Base-by-base conservation (phyloP, 2,329 filamentous ascomycete species). In the Stagonosporopsis vannaccii region DNA sequence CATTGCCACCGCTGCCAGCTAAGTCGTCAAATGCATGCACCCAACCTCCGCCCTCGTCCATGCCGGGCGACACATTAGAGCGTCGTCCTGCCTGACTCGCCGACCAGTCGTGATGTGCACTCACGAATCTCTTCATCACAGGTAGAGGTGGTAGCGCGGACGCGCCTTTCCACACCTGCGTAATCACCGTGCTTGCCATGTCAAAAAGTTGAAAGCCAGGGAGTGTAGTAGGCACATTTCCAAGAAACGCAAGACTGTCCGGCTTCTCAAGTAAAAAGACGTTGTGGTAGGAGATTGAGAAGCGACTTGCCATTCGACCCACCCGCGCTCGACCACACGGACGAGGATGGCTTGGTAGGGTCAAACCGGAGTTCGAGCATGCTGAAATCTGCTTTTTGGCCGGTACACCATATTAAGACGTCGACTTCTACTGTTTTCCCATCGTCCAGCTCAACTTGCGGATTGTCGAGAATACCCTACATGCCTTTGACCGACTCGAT, bases 251-350 rank as follows among this genome's bases (percentile, higher is more conserved):
- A 4, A 83, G 71, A 8, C 77, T 79, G 9, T 79, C 71, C 3
- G 80, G 78, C 22, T 78, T 66, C 22, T 74, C 65, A 0, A 79
- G 71, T 1, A 80, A 79, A 58, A 83, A 80, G 4, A 82, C 61
- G 60, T 81, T 80, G 35, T 77, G 75, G 49, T 78, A 82, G 1
- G 1, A 82, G 67, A 0, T 74, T 62, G 3, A 75, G 69, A 0
- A 79, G 70, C 0, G 71, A 11, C 60, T 72, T 62, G 55, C 73
- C 59, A 53, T 70, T 51, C 33, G 70, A 58, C 41, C 69, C 60
- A 28, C 65, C 58, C 41, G 46, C 59, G 9, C 53, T 56, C 25
- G 45, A 33, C 66, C 65, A 70, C 39, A 30, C 20, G 40, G 43
- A 9, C n/a, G 28, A 46, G 20, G 56, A 43, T 49, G 23, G 62